Evolutionary conservation across 2,329 filamentous ascomycete genomes (phyloP), one percentile per base, ranked within the genome.

Genomic region (Diaporthe ampelina): DNA sequence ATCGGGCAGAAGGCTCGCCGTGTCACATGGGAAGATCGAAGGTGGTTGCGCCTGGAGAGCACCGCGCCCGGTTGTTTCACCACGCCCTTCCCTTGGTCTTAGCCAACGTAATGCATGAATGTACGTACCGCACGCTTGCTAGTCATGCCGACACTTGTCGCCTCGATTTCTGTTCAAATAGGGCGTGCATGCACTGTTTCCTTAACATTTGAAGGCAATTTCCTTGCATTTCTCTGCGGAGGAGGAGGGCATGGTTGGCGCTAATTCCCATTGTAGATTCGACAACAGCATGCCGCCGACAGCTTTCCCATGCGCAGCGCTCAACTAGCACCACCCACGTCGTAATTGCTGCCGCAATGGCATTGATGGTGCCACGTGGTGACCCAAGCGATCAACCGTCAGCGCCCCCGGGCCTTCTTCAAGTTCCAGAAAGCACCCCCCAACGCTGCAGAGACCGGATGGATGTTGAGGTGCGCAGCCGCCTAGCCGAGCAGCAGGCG

Each of bases 1-100:
- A 57, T 69, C 15, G 29, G 52, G 43, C 43, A 52, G 45, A 50
- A 48, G 43, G 72, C 54, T 69, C 48, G 48, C 59, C 70, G 48
- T 43, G 69, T 58, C 69, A 61, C 69, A 59, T 68, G 63, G 48
- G 21, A 40, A 52, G 26, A 52, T 54, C 43, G 37, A 45, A 32
- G 43, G 17, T 17, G 40, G 37, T 37, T 54, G 43, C 43, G 43
- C 43, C 52, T 35, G 58, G 70, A 57, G 61, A 35, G 43, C 48
- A 43, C 61, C 43, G 70, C 70, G 70, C 57, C 70, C 70, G 48
- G 70, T 65, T 72, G 70, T 72, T 72, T 72, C 70, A 72, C 58
- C 48, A 72, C 37, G 50, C 5, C 29, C 32, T 24, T 56, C 57
- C 48, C 67, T 63, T 58, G 40, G 65, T 45, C 68, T 67, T 71